Base-by-base conservation (phyloP, 441 rosid species). In the Francoa sonchifolia region DNA sequence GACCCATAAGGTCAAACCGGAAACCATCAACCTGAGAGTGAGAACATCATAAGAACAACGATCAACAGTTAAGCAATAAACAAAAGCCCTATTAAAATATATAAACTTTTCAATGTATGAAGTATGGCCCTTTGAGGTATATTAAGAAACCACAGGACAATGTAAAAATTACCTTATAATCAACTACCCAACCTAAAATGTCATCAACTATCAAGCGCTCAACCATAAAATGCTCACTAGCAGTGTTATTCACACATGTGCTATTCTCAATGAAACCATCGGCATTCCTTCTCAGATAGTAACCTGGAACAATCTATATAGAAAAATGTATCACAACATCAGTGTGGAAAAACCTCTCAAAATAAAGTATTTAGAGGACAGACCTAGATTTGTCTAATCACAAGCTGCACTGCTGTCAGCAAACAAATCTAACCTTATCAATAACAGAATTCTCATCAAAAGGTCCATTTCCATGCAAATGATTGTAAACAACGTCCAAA, bases 1-100 rank as follows among this genome's bases (percentile, higher is more conserved):
- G 96, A 43, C 99, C 99, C 95, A 80, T 90, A 42, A 90, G 95
- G 59, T 90, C 96, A 68, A 82, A 86, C 34, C 95, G 87, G 55
- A 86, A 86, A 33, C 99, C 99, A 61, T 90, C 99, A 59, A 90
- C 86, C 95, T 90, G 72, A 33, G 22, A 74, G 57, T 5, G n/a
- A n/a, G n/a, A 55, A 29, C 52, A 51, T 39, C 29, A 65, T 15
- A 46, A 47, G 27, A 50, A 49, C 28, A 45, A 54, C 40, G 28
- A 65, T 40, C 42, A 23, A 33, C 11, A 48, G 48, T 54, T 19
- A 46, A 51, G 42, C 38, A 13, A 34, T 41, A 29, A 38, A 25
- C 14, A 8, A n/a, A 19, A 25, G 21, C 26, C n/a, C n/a, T n/a
- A 19, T 31, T 36, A 17, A 19, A 19, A 55, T 22, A 14, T 23